Evolutionary conservation across 306 rosid genomes (phyloP), one percentile per base, ranked within the genome.

Genomic region (Fagus sylvatica): DNA sequence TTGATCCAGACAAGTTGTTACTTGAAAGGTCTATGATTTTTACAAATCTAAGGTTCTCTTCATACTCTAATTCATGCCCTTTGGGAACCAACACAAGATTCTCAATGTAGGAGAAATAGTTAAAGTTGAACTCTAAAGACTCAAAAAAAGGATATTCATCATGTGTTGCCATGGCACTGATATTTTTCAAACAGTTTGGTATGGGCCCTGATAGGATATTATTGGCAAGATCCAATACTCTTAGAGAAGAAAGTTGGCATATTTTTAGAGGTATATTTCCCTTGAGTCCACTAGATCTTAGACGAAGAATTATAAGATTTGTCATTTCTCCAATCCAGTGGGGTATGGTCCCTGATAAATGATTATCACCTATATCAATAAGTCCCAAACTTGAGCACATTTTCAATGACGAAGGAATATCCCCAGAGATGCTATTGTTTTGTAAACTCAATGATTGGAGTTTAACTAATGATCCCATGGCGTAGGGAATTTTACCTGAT

Each of bases 171-270:
- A 82, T 68, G 59, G 85, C 53, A 11, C 53, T 74, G 76, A 82
- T 37, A 61, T 60, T 34, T 53, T 76, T 74, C 54, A 85, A 75
- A 71, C 87, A 88, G 48, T 53, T 76, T 40, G 91, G 91, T 5
- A 88, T 80, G 4, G 61, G 34, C 19, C 91, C 89, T 37, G 77
- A 60, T 0, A 85, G 36, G 60, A 3, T 37, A 37, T 37, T 37
- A 37, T 37, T 37, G 41, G 41, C 41, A 1, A 37, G 41, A 37
- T 37, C 69, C 53, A 82, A 75, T 37, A 82, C 82, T 51, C 74
- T 73, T 4, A 82, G 85, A 22, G 77, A 78, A 51, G 85, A 74
- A 82, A 78, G 79, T 53, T 82, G 82, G 4, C 85, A 82, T 41
- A 74, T 68, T 6, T 60, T 59, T n/a, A 30, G 69, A 82, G 82